Percentiles rank a stretch among this genome's conserved stretches.
Conservation (phyloP, 2,329 filamentous ascomycete genomes). For the Epichloe uncinata region DNA sequence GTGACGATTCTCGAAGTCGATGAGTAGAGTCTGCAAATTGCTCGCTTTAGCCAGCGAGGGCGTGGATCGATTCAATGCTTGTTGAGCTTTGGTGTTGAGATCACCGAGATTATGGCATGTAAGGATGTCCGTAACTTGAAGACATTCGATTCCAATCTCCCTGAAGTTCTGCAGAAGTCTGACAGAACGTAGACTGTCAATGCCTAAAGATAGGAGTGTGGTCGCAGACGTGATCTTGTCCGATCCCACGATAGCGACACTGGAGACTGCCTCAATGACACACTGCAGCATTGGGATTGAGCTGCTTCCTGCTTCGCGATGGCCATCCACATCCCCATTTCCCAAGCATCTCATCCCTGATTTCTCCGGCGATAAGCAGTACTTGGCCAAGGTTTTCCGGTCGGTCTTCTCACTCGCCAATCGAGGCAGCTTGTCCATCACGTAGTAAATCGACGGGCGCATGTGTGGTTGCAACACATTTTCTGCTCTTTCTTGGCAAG, state of each 20-base stretch:
- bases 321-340: no score
- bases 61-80: neutral
- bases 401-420: slow-evolving; percentile 51
- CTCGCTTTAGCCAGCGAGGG: neutral
- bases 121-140: neutral
- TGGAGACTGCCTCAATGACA: neutral
- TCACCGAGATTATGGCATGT: neutral
- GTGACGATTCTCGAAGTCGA: neutral
- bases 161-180: slow-evolving; percentile 18
- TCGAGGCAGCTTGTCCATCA: slow-evolving; percentile 38
- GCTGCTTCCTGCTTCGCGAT: neutral
- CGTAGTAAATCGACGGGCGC: slow-evolving; percentile 41
- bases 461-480: slow-evolving; percentile 44
- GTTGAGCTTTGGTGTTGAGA: slow-evolving; percentile 12
- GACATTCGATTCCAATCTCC: slow-evolving; percentile 5
- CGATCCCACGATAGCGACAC: neutral
- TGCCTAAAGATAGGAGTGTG: slow-evolving; percentile 7
- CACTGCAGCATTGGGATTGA: neutral
- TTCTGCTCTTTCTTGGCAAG: neutral
- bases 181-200: slow-evolving; percentile 24
- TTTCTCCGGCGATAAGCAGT: neutral
- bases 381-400: slow-evolving; percentile 20
- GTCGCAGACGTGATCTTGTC: neutral
- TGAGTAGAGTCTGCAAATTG: neutral
- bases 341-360: neutral